Conservation (phyloP, 73 alveolate species). For the Loxodes magnus region DNA sequence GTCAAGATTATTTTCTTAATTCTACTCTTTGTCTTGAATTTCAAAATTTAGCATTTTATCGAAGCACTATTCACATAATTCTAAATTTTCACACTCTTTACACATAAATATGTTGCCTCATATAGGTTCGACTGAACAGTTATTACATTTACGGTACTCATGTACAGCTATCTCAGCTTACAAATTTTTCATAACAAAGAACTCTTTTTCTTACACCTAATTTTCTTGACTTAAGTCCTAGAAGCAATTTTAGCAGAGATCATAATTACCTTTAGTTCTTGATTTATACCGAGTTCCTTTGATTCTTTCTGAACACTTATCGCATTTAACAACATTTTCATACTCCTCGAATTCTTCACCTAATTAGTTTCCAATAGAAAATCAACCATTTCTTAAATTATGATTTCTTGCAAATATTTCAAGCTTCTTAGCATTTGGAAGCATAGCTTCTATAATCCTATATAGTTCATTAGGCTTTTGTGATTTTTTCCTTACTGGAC, state of each 20-base stretch:
- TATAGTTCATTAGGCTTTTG: constrained; percentile 74
- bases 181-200: constrained; percentile 39
- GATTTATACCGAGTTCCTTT: constrained; percentile 50
- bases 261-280: constrained; percentile 40
- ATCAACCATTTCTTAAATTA: constrained; percentile 76
- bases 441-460: constrained; percentile 59
- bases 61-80: constrained; percentile 60
- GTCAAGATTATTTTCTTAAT: too few relatives aligned
- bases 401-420: constrained; percentile 83
- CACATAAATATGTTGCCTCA: constrained; percentile 83
- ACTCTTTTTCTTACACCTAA: constrained; percentile 14
- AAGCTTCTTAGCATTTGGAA: constrained; percentile 69
- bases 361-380: constrained; percentile 65
- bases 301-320: constrained; percentile 33
- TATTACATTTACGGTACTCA: constrained; percentile 66
- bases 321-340: constrained; percentile 54
- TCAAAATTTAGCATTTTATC: constrained; percentile 18
- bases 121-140: constrained; percentile 72
- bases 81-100: constrained; percentile 58
- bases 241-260: constrained; percentile 51
- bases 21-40: neutral
- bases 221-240: constrained; percentile 2
- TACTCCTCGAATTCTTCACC: constrained; percentile 73
- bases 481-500: constrained; percentile 65
- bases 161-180: constrained; percentile 64